phyloP scores from a whole-genome alignment of 1,139 yeast species.

The Kodamaea arcana region DNA sequence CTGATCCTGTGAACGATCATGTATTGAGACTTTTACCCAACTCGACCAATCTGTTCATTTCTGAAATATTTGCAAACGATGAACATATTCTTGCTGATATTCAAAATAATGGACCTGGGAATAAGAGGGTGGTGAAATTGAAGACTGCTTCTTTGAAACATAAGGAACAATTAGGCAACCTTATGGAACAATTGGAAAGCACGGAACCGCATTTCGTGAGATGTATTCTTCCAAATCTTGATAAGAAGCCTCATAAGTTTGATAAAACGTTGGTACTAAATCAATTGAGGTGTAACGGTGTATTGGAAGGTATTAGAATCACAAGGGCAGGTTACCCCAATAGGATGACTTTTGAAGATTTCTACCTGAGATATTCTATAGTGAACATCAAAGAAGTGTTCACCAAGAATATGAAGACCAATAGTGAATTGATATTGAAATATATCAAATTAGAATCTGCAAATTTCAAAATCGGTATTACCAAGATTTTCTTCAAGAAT shows the following conservation, averaged over 20 bases:
- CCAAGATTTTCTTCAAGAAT: constrained; percentile 89
- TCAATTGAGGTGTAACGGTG: constrained; percentile 96
- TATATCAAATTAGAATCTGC: constrained; percentile 59
- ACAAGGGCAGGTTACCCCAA: constrained; percentile 98
- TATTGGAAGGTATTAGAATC: constrained; percentile 92
- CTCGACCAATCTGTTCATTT: constrained; percentile 53
- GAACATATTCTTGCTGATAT: constrained; percentile 14
- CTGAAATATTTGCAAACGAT: constrained; percentile 23
- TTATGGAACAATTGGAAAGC: constrained; percentile 69
- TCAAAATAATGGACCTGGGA: constrained; percentile 4
- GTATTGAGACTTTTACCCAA: constrained; percentile 53
- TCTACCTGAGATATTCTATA: constrained; percentile 69
- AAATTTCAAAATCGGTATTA: constrained; percentile 71
- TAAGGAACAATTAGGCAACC: constrained; percentile 71
- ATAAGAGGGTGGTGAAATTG: constrained; percentile 27
- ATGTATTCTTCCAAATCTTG: constrained; percentile 86
- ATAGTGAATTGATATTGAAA: constrained; percentile 64
- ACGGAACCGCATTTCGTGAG: constrained; percentile 97
- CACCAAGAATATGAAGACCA: constrained; percentile 53
- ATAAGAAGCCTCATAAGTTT: constrained; percentile 66
- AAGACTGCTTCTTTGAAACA: constrained; percentile 85
- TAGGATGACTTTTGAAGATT: constrained; percentile 78
- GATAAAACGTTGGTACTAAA: constrained; percentile 77
- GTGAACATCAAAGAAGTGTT: constrained; percentile 46
- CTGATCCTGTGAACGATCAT: constrained; percentile 86